A percentile compares a stretch with the other conserved stretches of the same genome.
Evolutionary conservation across 2,329 filamentous ascomycete genomes (phyloP).

Genomic region (Aspergillus sojae): DNA sequence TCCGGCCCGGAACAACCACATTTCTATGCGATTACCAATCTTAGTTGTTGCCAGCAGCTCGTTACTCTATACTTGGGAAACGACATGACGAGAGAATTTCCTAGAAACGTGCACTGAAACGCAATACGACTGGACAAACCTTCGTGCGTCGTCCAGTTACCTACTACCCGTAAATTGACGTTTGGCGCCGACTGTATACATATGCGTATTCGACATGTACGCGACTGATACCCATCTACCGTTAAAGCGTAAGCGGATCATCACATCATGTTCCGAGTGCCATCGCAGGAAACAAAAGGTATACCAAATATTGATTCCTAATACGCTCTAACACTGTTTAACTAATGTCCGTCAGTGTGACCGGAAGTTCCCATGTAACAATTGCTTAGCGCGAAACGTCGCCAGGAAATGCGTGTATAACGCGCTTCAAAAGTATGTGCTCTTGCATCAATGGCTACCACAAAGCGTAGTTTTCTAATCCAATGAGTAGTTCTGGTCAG

Average conservation of each 20-base stretch:
- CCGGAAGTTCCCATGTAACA: background rate
- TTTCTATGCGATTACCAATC: background rate
- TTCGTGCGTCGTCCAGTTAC: no score
- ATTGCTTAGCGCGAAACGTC: background rate
- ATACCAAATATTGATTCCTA: background rate
- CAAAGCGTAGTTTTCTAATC: background rate
- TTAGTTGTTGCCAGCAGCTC: background rate
- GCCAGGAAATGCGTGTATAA: background rate
- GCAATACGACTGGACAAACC: background rate
- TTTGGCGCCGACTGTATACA: background rate
- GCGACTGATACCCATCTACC: background rate
- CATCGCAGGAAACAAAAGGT: background rate
- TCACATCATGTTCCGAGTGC: background rate
- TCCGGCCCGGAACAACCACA: background rate
- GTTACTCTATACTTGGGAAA: background rate
- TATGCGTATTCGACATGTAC: background rate
- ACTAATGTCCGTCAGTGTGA: background rate
- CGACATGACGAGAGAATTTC: background rate
- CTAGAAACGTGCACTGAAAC: background rate
- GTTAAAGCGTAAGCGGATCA: background rate
- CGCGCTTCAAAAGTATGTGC: background rate
- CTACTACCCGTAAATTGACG: background rate
- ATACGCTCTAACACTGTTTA: no score
- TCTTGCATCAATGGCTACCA: background rate
- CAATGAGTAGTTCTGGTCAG: background rate